These are phyloP conservation scores for Stagonosporopsis rhizophila DNA, from an alignment of 2,329 filamentous ascomycete genomes.

Conservation along the genomic window DNA sequence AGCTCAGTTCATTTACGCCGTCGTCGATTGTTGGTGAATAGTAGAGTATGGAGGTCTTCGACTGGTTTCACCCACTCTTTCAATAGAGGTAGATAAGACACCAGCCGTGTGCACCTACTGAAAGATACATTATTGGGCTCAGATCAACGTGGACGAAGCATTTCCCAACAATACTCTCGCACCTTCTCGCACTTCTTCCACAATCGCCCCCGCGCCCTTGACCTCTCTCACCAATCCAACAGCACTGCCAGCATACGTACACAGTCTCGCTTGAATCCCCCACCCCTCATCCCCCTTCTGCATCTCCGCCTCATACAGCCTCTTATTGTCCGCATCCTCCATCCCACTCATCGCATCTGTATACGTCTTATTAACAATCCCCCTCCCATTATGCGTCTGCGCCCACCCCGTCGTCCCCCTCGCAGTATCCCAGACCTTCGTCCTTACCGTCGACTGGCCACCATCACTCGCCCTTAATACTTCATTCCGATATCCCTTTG, in stretches of 20 bases:
- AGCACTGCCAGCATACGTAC: conserved; percentile 68
- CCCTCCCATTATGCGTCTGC: conserved; percentile 63
- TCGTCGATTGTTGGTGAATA: not conserved
- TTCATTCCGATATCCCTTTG: conserved; percentile 56
- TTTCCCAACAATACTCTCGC: conserved; percentile 40
- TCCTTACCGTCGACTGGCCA: conserved; percentile 58
- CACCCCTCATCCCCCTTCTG: conserved; percentile 61
- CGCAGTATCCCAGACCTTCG: conserved; percentile 60
- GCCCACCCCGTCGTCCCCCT: conserved; percentile 67
- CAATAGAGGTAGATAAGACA: no score
- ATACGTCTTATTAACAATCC: conserved; percentile 63
- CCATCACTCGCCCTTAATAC: conserved; percentile 58
- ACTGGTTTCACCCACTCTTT: no score
- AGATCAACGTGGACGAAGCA: not conserved
- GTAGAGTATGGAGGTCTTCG: not conserved
- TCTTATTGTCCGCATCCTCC: conserved; percentile 54
- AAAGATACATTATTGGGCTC: not conserved
- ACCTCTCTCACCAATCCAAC: conserved; percentile 65
- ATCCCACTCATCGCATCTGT: conserved; percentile 51
- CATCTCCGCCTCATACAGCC: conserved; percentile 57
- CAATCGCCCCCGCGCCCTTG: conserved; percentile 60
- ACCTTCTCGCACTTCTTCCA: conserved; percentile 55
- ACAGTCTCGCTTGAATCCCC: conserved; percentile 60
- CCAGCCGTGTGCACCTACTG: not conserved
- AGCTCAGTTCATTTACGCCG: not conserved